Evolutionary conservation across 495 filamentous ascomycete genomes (phyloP).

Genomic region (Terfezia claveryi): DNA sequence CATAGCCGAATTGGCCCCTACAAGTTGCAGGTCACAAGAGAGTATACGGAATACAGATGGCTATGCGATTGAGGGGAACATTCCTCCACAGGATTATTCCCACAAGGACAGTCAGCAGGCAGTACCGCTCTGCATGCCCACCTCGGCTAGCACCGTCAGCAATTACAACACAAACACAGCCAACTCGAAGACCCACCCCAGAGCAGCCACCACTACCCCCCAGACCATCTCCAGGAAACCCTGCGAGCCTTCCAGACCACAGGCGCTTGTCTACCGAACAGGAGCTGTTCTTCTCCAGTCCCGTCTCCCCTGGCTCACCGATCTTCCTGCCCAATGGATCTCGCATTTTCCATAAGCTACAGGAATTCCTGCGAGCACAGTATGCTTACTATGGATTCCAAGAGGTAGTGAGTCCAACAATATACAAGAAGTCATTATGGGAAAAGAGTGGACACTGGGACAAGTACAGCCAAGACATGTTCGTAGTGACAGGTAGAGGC

Average conservation of each 20-base stretch:
- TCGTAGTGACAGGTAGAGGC: slow-evolving; percentile 49
- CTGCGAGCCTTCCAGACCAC: slow-evolving; percentile 23
- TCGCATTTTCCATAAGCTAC: slow-evolving; percentile 67
- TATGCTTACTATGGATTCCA: slow-evolving; percentile 74
- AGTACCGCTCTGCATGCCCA: too few species aligned
- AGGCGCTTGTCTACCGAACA: slow-evolving; percentile 47
- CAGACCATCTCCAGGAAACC: background rate
- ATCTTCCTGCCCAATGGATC: slow-evolving; percentile 74
- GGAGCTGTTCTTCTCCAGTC: slow-evolving; percentile 54
- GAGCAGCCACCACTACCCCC: background rate
- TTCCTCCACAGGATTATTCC: too few species aligned
- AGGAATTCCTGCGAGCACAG: slow-evolving; percentile 65
- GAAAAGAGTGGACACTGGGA: slow-evolving; percentile 76
- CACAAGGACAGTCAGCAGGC: too few species aligned
- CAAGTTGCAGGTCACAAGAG: too few species aligned
- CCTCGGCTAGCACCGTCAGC: too few species aligned
- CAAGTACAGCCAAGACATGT: slow-evolving; percentile 92
- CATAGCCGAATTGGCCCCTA: too few species aligned
- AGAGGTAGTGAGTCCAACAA: slow-evolving; percentile 80
- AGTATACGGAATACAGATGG: too few species aligned
- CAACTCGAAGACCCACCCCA: too few species aligned
- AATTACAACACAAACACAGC: too few species aligned
- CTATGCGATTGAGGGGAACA: too few species aligned
- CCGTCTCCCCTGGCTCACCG: slow-evolving; percentile 69
- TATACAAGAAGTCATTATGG: slow-evolving; percentile 85